These are phyloP conservation scores for Taxillus chinensis DNA, from an alignment of 164 flowering plant species.

Conservation along the genomic window DNA sequence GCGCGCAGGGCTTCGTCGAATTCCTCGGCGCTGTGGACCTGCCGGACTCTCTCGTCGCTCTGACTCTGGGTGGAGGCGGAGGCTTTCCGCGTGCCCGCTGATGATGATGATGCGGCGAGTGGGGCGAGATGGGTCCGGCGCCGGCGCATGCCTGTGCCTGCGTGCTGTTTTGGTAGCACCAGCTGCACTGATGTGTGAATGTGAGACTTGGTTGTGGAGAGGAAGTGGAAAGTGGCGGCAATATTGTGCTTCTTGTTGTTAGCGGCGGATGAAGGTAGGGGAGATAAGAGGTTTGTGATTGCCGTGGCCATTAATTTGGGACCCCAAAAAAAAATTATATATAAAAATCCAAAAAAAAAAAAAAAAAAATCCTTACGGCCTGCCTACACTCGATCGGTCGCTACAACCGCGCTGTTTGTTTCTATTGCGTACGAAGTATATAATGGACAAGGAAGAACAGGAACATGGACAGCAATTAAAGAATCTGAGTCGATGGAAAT, in stretches of 20 bases:
- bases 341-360: no score
- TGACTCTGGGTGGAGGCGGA: background rate
- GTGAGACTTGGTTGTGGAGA: conserved; percentile 1
- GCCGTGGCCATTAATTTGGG: conserved; percentile 30
- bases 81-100: conserved; percentile 19
- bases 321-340: no score
- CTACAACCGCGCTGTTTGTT: no score
- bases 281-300: conserved; percentile 28
- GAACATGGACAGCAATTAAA: no score
- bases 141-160: background rate
- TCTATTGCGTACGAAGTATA: no score
- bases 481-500: no score
- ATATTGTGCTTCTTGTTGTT: conserved; percentile 9
- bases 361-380: no score
- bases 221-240: conserved; percentile 5
- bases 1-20: conserved; percentile 56
- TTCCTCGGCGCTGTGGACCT: conserved; percentile 56
- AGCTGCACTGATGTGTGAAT: conserved; percentile 4
- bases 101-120: conserved; percentile 14
- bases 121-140: conserved; percentile 3
- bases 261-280: conserved; percentile 15
- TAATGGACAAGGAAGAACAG: no score
- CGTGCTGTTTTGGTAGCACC: background rate
- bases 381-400: no score
- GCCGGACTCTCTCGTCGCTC: conserved; percentile 45